Evolutionary conservation across 768 basidiomycete genomes (phyloP).

Genomic region (Vararia minispora): DNA sequence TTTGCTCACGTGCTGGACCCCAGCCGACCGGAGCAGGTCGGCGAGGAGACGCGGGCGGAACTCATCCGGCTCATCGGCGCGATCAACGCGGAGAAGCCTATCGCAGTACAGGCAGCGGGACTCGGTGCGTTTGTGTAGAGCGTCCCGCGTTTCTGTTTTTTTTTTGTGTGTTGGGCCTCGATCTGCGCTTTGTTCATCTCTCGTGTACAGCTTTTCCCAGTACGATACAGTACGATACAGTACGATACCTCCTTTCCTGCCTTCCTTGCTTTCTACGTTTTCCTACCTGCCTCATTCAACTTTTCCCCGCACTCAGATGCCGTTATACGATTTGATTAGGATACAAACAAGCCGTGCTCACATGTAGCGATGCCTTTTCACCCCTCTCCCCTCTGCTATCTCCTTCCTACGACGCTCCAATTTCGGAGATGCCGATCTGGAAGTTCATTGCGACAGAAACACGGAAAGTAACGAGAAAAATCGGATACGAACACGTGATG

Average conservation of each 20-base stretch:
- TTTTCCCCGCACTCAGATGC: too few species aligned
- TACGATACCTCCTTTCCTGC: neutral
- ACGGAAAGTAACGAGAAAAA: too few species aligned
- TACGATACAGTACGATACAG: neutral
- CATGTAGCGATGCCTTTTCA: too few species aligned
- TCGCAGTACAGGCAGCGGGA: conserved; percentile 73
- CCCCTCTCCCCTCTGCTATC: too few species aligned
- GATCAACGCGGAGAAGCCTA: conserved; percentile 66
- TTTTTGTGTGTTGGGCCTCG: neutral
- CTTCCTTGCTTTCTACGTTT: too few species aligned
- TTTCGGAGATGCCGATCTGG: too few species aligned
- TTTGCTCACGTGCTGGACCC: conserved; percentile 82
- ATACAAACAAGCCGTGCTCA: too few species aligned
- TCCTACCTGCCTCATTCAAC: too few species aligned
- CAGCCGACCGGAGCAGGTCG: conserved; percentile 59
- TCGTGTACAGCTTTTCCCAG: neutral
- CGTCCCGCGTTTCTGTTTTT: conserved; percentile 17
- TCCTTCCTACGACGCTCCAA: too few species aligned
- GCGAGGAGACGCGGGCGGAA: conserved; percentile 66
- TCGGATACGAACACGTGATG: too few species aligned
- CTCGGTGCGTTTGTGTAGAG: conserved; percentile 41
- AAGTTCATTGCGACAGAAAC: too few species aligned
- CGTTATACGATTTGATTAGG: too few species aligned
- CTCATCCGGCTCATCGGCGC: conserved; percentile 63
- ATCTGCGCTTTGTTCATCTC: neutral